Base-by-base conservation (phyloP, 2,329 filamentous ascomycete genomes). In the Madurella fahalii region DNA sequence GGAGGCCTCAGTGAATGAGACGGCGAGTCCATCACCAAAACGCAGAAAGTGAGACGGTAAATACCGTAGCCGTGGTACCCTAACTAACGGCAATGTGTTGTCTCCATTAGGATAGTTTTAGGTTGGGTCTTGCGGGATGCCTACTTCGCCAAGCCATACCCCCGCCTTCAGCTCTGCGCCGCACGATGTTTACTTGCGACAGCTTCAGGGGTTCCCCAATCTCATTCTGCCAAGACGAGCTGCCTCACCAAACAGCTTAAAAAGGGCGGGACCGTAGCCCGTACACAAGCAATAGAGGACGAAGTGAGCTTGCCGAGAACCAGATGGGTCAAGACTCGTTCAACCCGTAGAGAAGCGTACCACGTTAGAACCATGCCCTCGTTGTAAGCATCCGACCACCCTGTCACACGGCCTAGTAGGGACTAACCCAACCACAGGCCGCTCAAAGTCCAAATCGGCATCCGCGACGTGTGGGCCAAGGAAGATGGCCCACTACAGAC, bases 401-500 rank as follows among this genome's bases (percentile, higher is more conserved):
- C 20, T 39, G 13, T 16, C 5, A 30, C 46, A 9, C 13, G 34
- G 34, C 25, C 25, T 7, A 7, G 15, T 15, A 41, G 15, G 15
- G 9, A 44, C 25, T 25, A 47, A 39, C 37, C 49, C 42, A 11
- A 50, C 53, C 17, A 5, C 43, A 78, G 75, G 45, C 74, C 76
- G 0, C 66, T 77, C 49, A 74, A 74, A 59, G 67, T 72, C 42
- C 71, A 71, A 52, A 55, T 76, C 56, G 68, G 67, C 41, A 67
- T 78, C 59, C 73, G 75, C 30, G 74, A 78, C 58, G 60, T 67
- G 49, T 78, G 75, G 75, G 65, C 68, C 31, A 70, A 65, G 11
- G 52, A 64, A 8, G 65, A 69, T 30, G 62, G 67, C 4, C 58
- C 70, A 1, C 63, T 70, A 0, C 71, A 73, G 32, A 65, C 58